These are phyloP conservation scores for Aspergillus felis DNA, from an alignment of 2,329 filamentous ascomycete species.

Conservation along the genomic window DNA sequence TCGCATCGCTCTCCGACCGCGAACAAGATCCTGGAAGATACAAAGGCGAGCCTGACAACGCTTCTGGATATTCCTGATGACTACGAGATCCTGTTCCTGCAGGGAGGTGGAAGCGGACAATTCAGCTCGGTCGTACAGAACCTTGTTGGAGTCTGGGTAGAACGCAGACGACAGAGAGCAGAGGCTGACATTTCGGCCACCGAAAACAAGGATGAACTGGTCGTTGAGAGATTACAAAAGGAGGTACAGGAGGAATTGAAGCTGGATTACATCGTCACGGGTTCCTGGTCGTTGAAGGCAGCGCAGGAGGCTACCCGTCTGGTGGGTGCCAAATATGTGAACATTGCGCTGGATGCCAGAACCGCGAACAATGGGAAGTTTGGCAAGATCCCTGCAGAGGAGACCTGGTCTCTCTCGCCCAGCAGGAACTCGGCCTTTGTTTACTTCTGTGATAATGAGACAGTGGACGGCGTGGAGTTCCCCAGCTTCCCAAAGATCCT, in stretches of 20 bases:
- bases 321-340: slow-evolving; percentile 70
- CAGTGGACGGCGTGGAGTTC: slow-evolving; percentile 80
- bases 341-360: slow-evolving; percentile 66
- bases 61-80: slow-evolving; percentile 79
- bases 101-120: slow-evolving; percentile 76
- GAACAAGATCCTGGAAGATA: slow-evolving; percentile 70
- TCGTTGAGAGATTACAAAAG: slow-evolving; percentile 59
- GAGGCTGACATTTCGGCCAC: slow-evolving; percentile 44
- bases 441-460: slow-evolving; percentile 89
- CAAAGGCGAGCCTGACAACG: slow-evolving; percentile 67
- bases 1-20: slow-evolving; percentile 82
- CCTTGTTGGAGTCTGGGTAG: slow-evolving; percentile 77
- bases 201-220: slow-evolving; percentile 51
- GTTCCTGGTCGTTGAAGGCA: slow-evolving; percentile 86
- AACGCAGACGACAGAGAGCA: slow-evolving; percentile 56
- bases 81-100: slow-evolving; percentile 72
- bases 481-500: slow-evolving; percentile 66
- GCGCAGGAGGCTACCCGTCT: slow-evolving; percentile 76
- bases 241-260: slow-evolving; percentile 68
- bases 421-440: slow-evolving; percentile 60
- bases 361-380: slow-evolving; percentile 74
- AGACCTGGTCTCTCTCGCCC: slow-evolving; percentile 66
- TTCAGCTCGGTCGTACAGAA: slow-evolving; percentile 85
- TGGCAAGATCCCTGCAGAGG: slow-evolving; percentile 73
- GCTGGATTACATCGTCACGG: slow-evolving; percentile 87